phyloP scores from a whole-genome alignment of 768 basidiomycete genomes.

The Russula dissimulans region DNA sequence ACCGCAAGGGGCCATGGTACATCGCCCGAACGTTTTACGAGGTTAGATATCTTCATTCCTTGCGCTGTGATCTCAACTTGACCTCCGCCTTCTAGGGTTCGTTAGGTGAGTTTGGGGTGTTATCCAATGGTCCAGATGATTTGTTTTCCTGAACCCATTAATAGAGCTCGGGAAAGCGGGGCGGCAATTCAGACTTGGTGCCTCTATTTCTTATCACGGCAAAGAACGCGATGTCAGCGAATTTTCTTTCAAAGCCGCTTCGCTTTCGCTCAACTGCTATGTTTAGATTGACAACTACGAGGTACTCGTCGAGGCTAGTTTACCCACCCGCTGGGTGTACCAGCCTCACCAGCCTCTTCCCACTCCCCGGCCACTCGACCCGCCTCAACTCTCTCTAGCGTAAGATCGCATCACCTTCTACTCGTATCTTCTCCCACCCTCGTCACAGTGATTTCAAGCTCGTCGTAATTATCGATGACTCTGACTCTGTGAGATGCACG shows the following conservation, averaged over 20 bases:
- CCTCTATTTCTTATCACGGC: conserved; percentile 28
- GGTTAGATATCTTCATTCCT: neutral
- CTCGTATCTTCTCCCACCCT: neutral
- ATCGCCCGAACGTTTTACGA: conserved; percentile 19
- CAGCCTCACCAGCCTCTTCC: neutral
- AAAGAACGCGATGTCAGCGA: conserved; percentile 27
- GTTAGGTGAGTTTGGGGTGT: conserved; percentile 8
- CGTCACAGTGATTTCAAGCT: conserved; percentile 32
- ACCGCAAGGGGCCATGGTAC: conserved; percentile 11
- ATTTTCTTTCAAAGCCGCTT: neutral
- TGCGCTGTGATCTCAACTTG: neutral
- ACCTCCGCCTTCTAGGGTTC: neutral
- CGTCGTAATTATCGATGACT: conserved; percentile 35
- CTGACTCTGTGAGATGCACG: conserved; percentile 27
- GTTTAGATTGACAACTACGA: conserved; percentile 27
- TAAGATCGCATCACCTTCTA: neutral
- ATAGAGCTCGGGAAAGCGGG: conserved; percentile 31
- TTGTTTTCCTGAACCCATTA: neutral
- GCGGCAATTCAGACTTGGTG: conserved; percentile 25
- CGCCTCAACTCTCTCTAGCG: neutral
- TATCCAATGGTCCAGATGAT: too few species aligned
- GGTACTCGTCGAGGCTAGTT: conserved; percentile 28
- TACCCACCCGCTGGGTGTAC: neutral
- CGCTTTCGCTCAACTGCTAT: neutral
- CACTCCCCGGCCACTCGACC: neutral